phyloP scores from a whole-genome alignment of 192 early-diverging fungal species.

The Pilaira anomala region DNA sequence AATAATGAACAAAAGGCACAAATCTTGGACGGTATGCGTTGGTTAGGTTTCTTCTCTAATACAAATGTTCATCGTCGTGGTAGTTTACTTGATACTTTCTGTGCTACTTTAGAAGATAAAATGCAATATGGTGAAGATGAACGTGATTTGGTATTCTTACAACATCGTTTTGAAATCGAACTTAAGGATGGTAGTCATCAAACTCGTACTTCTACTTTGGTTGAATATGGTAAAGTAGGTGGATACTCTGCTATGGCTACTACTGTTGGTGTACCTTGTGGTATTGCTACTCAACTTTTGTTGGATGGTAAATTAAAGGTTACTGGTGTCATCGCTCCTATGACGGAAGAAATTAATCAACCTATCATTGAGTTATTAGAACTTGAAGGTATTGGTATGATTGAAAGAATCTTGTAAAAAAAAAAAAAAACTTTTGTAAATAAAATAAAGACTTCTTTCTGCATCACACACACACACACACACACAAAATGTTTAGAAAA shows the following conservation, averaged over 20 bases:
- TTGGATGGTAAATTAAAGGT: slow-evolving; percentile 75
- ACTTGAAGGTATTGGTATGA: slow-evolving; percentile 84
- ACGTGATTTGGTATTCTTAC: slow-evolving; percentile 96
- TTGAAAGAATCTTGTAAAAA: slow-evolving; percentile 71
- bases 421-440: neutral
- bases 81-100: slow-evolving; percentile 86
- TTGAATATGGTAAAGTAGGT: slow-evolving; percentile 88
- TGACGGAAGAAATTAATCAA: slow-evolving; percentile 84
- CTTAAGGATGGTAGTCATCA: slow-evolving; percentile 76
- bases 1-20: slow-evolving; percentile 53
- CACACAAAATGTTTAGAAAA: no score
- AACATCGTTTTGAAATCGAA: slow-evolving; percentile 96
- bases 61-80: slow-evolving; percentile 63
- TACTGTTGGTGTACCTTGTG: slow-evolving; percentile 95
- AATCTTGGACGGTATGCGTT: slow-evolving; percentile 73
- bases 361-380: slow-evolving; percentile 87
- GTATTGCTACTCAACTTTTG: slow-evolving; percentile 90
- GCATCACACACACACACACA: no score
- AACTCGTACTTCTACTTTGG: slow-evolving; percentile 88
- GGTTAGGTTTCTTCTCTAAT: slow-evolving; percentile 84
- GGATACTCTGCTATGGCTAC: slow-evolving; percentile 95
- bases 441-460: no score
- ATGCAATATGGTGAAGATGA: slow-evolving; percentile 92
- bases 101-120: slow-evolving; percentile 93
- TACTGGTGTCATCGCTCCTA: slow-evolving; percentile 91